Base-by-base conservation (phyloP, 768 basidiomycete species). In the Sporobolomyces phaffii region DNA sequence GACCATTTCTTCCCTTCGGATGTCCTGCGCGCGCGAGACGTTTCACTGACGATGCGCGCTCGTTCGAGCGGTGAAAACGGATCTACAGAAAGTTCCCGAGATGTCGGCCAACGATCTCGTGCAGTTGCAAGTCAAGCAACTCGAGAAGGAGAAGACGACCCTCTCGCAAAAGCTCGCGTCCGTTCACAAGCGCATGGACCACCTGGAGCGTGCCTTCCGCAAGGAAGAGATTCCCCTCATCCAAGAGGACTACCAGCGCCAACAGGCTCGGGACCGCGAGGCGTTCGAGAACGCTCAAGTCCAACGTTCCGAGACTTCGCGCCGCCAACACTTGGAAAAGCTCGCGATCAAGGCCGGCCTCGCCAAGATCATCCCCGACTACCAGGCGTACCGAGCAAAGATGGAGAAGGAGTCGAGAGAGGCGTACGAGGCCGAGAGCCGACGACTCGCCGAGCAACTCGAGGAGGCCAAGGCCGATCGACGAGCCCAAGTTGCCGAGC, bases 61-160 rank as follows among this genome's bases (percentile, higher is more conserved):
- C n/a, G n/a, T 66, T 45, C 40, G 52, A 68, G 28, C 72, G 26
- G 20, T 49, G 11, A 13, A 7, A 22, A 26, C 29, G 26, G 26
- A 62, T 60, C 24, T 58, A 28, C 69, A 91, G 88, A 86, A 88
- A 75, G 82, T 92, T 77, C 88, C 90, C 73, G 85, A 84, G 56
- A 81, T 89, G 68, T 90, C 90, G 77, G 91, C 91, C 13, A 87
- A 89, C 74, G 85, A 85, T 51, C 84, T 98, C 68, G 87, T 97
- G 77, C 84, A 83, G 34, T 84, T 96, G 72, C 92, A 96, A 77
- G 91, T 96, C 41, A 87, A 91, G 72, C 91, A 97, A 76, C 82
- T 97, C 49, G 96, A 96, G 80, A 96, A 94, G 80, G 93, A 98
- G 80, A 94, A 92, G 82, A 87, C 85, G 74, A 89, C 91, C 72